A percentile compares a stretch with the other conserved stretches of the same genome.
Conservation (phyloP, 2,329 filamentous ascomycete genomes). For the Cladorrhinum sp. region DNA sequence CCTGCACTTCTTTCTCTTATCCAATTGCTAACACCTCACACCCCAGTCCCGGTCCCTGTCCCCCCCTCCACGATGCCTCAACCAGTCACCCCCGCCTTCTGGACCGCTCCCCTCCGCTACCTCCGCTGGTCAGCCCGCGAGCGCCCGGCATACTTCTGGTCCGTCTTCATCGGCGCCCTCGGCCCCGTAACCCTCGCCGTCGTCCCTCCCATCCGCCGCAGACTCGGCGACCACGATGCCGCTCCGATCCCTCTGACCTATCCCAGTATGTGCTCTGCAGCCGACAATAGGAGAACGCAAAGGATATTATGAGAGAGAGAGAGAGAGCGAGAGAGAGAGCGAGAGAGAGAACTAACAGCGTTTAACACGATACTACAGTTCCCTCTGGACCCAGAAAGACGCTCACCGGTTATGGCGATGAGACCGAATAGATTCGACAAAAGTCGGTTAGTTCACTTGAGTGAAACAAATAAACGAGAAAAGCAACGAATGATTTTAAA, state of each 20-base stretch:
- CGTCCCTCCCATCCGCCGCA: slow-evolving; percentile 70
- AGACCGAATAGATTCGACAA: slow-evolving; percentile 28
- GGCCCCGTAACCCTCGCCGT: slow-evolving; percentile 69
- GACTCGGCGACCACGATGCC: slow-evolving; percentile 70
- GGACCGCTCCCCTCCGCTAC: slow-evolving; percentile 78
- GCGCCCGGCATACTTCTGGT: slow-evolving; percentile 90
- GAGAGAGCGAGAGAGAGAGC: neutral
- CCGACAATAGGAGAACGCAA: too few species aligned
- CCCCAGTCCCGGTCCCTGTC: neutral
- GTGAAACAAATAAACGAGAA: too few species aligned
- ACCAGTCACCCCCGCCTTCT: slow-evolving; percentile 69
- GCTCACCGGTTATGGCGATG: slow-evolving; percentile 60
- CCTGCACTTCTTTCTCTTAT: too few species aligned
- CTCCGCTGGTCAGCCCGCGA: slow-evolving; percentile 83
- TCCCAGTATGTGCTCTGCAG: slow-evolving; percentile 82
- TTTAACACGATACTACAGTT: slow-evolving; percentile 39
- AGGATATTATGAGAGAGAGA: too few species aligned
- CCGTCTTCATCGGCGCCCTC: slow-evolving; percentile 66
- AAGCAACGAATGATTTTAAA: too few species aligned
- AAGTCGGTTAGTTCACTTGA: too few species aligned
- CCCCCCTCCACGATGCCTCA: slow-evolving; percentile 51
- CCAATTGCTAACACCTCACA: neutral
- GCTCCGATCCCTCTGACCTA: slow-evolving; percentile 81
- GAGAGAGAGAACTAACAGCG: neutral
- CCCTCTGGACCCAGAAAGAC: slow-evolving; percentile 58